Percentiles rank a stretch among this genome's conserved stretches.
phyloP scores from a whole-genome alignment of 148 eudicot species.

The Salicornia ramosissima region DNA sequence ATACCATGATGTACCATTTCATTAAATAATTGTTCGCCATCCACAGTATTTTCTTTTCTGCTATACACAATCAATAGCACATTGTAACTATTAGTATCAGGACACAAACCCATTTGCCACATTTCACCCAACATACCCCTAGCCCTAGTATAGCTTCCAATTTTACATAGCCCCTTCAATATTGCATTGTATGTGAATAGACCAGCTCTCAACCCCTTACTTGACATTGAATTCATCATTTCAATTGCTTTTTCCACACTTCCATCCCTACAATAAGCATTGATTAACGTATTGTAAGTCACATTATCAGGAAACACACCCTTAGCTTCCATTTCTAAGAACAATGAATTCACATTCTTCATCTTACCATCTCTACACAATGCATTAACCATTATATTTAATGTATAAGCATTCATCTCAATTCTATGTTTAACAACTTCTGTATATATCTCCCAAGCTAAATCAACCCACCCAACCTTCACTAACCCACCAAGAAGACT shows the following conservation, averaged over 20 bases:
- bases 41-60: slow-evolving; percentile 36
- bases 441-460: slow-evolving; percentile 57
- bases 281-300: slow-evolving; percentile 70
- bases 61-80: slow-evolving; percentile 55
- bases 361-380: slow-evolving; percentile 64
- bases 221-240: slow-evolving; percentile 41
- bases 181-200: slow-evolving; percentile 55
- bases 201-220: slow-evolving; percentile 51
- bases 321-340: slow-evolving; percentile 53
- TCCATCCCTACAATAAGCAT: slow-evolving; percentile 53
- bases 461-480: slow-evolving; percentile 75
- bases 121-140: slow-evolving; percentile 56
- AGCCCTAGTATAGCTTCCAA: slow-evolving; percentile 44
- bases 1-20: slow-evolving; percentile 48
- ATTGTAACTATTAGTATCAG: slow-evolving; percentile 62
- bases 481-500: slow-evolving; percentile 82
- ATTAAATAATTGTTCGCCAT: slow-evolving; percentile 44
- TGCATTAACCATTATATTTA: slow-evolving; percentile 84
- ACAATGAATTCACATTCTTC: slow-evolving; percentile 35
- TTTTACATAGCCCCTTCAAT: slow-evolving; percentile 60
- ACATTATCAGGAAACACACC: slow-evolving; percentile 69
- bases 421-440: slow-evolving; percentile 40
- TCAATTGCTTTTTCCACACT: slow-evolving; percentile 57
- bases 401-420: slow-evolving; percentile 48
- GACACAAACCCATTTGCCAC: slow-evolving; percentile 49